Evolutionary conservation across 352 stramenopile genomes (phyloP).

Genomic region (Phytopythium kandeliae): DNA sequence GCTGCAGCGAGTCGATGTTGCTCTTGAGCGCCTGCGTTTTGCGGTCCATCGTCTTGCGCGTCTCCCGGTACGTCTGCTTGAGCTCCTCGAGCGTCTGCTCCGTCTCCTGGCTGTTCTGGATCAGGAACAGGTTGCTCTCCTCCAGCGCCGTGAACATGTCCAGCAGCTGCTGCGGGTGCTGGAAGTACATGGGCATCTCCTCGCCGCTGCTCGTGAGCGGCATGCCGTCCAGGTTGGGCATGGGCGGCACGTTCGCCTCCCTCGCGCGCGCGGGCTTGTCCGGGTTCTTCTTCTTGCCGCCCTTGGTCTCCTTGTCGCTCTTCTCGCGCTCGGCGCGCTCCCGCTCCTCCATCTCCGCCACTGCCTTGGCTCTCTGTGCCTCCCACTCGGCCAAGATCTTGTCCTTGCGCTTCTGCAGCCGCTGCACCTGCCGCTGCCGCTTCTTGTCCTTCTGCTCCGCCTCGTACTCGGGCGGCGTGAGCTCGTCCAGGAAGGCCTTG

Average conservation of each 20-base stretch:
- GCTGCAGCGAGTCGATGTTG: slow-evolving; percentile 89
- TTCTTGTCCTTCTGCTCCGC: slow-evolving; percentile 79
- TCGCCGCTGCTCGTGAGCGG: slow-evolving; percentile 75
- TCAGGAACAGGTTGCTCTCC: slow-evolving; percentile 95
- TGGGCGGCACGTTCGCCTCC: slow-evolving; percentile 40
- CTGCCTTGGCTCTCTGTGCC: slow-evolving; percentile 32
- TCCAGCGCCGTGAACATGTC: slow-evolving; percentile 93
- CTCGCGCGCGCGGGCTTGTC: slow-evolving; percentile 43
- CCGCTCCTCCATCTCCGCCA: slow-evolving; percentile 68
- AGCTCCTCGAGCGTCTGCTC: slow-evolving; percentile 94
- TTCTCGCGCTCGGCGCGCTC: slow-evolving; percentile 52
- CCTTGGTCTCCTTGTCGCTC: slow-evolving; percentile 43
- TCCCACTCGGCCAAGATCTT: slow-evolving; percentile 71
- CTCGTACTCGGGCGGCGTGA: slow-evolving; percentile 86
- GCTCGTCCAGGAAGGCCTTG: slow-evolving; percentile 91
- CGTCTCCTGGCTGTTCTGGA: slow-evolving; percentile 94
- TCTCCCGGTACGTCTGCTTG: slow-evolving; percentile 90
- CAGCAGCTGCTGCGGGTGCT: slow-evolving; percentile 89
- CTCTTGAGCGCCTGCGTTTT: slow-evolving; percentile 80
- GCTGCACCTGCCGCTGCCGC: slow-evolving; percentile 46
- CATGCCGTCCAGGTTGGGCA: slow-evolving; percentile 68
- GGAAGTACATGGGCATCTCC: slow-evolving; percentile 95
- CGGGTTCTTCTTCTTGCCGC: slow-evolving; percentile 42
- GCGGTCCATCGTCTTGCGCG: slow-evolving; percentile 85
- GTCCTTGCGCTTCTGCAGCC: slow-evolving; percentile 65